Base-by-base conservation (phyloP, 139 green algal species). In the Desmodesmus armatus region DNA sequence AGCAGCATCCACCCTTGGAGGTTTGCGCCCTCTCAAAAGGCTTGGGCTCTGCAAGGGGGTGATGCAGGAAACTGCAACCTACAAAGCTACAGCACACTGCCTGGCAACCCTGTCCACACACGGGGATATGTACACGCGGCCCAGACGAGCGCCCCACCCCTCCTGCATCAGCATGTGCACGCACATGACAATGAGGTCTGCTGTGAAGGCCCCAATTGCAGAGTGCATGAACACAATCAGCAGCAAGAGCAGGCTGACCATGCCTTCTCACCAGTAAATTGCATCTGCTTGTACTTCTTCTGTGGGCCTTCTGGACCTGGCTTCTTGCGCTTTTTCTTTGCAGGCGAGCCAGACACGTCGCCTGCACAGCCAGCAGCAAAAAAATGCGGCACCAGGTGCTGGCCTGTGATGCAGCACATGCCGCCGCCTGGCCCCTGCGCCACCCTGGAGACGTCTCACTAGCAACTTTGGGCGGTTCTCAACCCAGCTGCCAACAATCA, bases 201-300 rank as follows among this genome's bases (percentile, higher is more conserved):
- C 11, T 37, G 62, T 31, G 17, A 41, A 11, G 62, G 11, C 9
- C 17, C 9, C 62, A 31, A 72, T 11, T 41, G 62, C 62, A 17
- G n/a, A 11, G 7, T 17, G 9, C 62, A 9, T 72, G 62, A 31
- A 29, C 43, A 29, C 29, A 35, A 53, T 13, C 69, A 51, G 37
- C 69, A 77, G 69, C 69, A 51, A 13, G 19, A 78, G 21, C 71
- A 60, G 71, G 17, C 31, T 31, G 1, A 60, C 9, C 71, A 78
- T 6, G 9, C 23, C 43, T 44, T 39, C 76, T 55, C 3, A 67
- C 65, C 65, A 43, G 44, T 76, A 9, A 85, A 33, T 17, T 85
- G 79, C 13, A 44, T 44, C 69, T 85, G 79, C 51, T 79, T 86
- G 25, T 80, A 53, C 51, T 82, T 79, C n/a, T n/a, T n/a, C n/a